phyloP scores from a whole-genome alignment of 345 rosid genomes.

The Bruguiera gymnorhiza region DNA sequence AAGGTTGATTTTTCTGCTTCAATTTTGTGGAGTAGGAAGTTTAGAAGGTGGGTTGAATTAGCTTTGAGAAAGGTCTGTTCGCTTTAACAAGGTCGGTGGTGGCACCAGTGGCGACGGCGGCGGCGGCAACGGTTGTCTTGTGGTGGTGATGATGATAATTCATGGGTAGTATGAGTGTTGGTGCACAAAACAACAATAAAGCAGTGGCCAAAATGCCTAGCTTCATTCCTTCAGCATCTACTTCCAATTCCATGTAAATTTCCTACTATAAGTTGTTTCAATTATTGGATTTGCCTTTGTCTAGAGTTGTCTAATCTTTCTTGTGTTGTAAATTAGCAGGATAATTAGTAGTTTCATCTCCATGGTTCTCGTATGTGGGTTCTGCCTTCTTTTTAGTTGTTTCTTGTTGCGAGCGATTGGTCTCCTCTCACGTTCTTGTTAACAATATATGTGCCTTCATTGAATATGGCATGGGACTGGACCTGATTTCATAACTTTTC shows the following conservation, averaged over 20 bases:
- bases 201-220: conserved; percentile 51
- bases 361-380: neutral
- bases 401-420: neutral
- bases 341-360: neutral
- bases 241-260: conserved; percentile 44
- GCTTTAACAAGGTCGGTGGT: neutral
- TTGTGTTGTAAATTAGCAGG: neutral
- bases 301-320: neutral
- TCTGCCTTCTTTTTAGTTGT: neutral
- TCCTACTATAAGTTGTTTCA: neutral
- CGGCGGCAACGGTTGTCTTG: neutral
- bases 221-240: conserved; percentile 39
- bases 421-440: neutral
- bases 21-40: neutral
- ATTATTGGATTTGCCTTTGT: neutral
- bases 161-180: conserved; percentile 40
- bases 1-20: neutral
- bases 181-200: conserved; percentile 36
- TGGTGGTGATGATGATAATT: conserved; percentile 32
- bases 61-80: conserved; percentile 5
- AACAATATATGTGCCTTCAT: neutral
- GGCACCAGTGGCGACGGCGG: neutral
- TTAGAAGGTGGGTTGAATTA: neutral
- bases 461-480: conserved; percentile 4
- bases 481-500: neutral